Conservation (phyloP, 129 eudicot genomes). For the Erigeron canadensis region DNA sequence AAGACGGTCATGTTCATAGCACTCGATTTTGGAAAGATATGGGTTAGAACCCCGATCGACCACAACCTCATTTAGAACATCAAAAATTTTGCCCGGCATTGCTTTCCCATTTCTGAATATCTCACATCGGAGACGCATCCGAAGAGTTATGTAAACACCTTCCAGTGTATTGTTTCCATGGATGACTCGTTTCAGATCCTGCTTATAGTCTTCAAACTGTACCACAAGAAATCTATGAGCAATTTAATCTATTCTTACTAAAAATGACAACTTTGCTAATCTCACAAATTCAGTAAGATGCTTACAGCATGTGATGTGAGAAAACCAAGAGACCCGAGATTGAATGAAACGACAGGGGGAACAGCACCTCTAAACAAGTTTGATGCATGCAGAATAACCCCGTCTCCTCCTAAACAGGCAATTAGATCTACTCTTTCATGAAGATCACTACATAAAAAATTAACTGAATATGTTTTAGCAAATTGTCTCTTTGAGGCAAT, state of each 20-base stretch:
- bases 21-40: conserved; percentile 90
- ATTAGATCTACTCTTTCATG: conserved; percentile 97
- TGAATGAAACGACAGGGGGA: conserved; percentile 96
- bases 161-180: conserved; percentile 89
- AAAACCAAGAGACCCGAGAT: conserved; percentile 98
- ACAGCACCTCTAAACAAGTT: conserved; percentile 94
- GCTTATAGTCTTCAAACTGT: conserved; percentile 86
- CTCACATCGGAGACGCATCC: conserved; percentile 98
- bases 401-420: conserved; percentile 97
- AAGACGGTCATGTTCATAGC: conserved; percentile 96
- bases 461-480: conserved; percentile 22
- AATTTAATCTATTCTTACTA: not conserved
- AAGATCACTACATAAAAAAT: conserved; percentile 65
- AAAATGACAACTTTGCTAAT: not conserved
- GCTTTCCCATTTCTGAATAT: conserved; percentile 85
- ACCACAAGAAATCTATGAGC: conserved; percentile 14
- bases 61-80: conserved; percentile 89
- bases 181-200: conserved; percentile 78
- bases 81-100: conserved; percentile 93
- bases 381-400: conserved; percentile 97
- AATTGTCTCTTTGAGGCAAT: conserved; percentile 10
- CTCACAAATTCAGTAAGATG: conserved; percentile 28
- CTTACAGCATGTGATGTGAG: conserved; percentile 90
- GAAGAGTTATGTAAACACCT: conserved; percentile 92
- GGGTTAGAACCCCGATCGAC: conserved; percentile 99